Conservation (phyloP, 1,284 basidiomycete genomes). For the Marasmius oreades region DNA sequence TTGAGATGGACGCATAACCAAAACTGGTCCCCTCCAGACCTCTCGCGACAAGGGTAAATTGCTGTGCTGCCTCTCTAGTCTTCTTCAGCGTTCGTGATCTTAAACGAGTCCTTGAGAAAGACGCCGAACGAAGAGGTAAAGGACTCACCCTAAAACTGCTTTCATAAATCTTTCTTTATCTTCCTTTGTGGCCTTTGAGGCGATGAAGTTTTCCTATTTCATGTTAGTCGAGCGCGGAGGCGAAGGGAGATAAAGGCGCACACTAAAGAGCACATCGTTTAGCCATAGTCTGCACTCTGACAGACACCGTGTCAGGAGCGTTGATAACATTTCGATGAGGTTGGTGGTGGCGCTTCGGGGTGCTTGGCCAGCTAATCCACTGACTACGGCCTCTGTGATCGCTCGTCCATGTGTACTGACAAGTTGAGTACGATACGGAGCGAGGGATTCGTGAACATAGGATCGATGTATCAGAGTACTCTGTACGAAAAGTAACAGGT, state of each 20-base stretch:
- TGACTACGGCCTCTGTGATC: conserved; percentile 69
- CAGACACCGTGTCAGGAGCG: conserved; percentile 54
- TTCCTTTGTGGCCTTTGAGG: conserved; percentile 59
- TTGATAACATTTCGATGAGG: conserved; percentile 75
- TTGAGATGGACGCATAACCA: conserved; percentile 47
- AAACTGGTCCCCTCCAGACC: conserved; percentile 76
- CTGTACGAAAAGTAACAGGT: conserved; percentile 28
- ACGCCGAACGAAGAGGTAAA: neutral
- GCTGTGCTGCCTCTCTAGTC: conserved; percentile 71
- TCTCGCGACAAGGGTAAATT: conserved; percentile 71
- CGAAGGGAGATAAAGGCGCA: conserved; percentile 31
- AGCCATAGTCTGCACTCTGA: conserved; percentile 66
- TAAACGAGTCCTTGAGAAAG: conserved; percentile 7
- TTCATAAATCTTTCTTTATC: conserved; percentile 79
- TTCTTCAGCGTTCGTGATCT: conserved; percentile 63
- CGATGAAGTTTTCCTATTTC: conserved; percentile 57
- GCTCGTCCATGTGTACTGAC: conserved; percentile 61
- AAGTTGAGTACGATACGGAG: conserved; percentile 28
- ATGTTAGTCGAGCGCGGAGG: conserved; percentile 1
- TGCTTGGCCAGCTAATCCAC: conserved; percentile 77
- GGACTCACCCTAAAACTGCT: conserved; percentile 61
- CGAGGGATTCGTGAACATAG: conserved; percentile 46
- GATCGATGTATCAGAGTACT: conserved; percentile 61
- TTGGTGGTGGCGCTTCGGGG: conserved; percentile 83
- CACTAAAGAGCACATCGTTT: conserved; percentile 64